phyloP scores from a whole-genome alignment of 768 basidiomycete genomes.

The Agaricus blazei region DNA sequence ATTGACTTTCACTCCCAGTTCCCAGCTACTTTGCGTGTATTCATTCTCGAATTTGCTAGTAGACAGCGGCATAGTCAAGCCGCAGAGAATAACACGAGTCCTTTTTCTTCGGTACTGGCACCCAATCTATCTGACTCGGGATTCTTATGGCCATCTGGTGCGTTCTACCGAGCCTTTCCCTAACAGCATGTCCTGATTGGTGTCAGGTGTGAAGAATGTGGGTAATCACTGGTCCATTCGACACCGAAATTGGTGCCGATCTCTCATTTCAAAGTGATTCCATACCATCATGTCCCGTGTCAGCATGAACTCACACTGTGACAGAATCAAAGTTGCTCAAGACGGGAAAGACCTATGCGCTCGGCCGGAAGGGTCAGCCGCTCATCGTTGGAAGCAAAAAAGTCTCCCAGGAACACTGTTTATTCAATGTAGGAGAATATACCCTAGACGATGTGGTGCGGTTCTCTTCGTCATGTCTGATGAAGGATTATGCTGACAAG shows the following conservation, averaged over 20 bases:
- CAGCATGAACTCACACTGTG: not conserved
- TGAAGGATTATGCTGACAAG: not conserved
- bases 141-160: too few relatives aligned
- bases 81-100: too few relatives aligned
- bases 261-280: slow-evolving; percentile 34
- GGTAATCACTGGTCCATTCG: slow-evolving; percentile 51
- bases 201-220: slow-evolving; percentile 35
- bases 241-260: slow-evolving; percentile 31
- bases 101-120: too few relatives aligned
- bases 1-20: too few relatives aligned
- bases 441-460: slow-evolving; percentile 52
- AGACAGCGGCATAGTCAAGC: too few relatives aligned
- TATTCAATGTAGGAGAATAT: slow-evolving; percentile 51
- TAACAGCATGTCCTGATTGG: not conserved
- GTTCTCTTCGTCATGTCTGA: slow-evolving; percentile 11
- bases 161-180: too few relatives aligned
- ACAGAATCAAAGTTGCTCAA: slow-evolving; percentile 55
- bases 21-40: too few relatives aligned
- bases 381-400: slow-evolving; percentile 55
- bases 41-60: too few relatives aligned
- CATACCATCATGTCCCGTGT: not conserved
- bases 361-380: slow-evolving; percentile 54
- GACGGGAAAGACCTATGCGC: slow-evolving; percentile 42
- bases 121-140: too few relatives aligned
- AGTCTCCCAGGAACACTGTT: slow-evolving; percentile 58